Conservation (phyloP, 2,329 filamentous ascomycete genomes). For the Ascochyta fabae region DNA sequence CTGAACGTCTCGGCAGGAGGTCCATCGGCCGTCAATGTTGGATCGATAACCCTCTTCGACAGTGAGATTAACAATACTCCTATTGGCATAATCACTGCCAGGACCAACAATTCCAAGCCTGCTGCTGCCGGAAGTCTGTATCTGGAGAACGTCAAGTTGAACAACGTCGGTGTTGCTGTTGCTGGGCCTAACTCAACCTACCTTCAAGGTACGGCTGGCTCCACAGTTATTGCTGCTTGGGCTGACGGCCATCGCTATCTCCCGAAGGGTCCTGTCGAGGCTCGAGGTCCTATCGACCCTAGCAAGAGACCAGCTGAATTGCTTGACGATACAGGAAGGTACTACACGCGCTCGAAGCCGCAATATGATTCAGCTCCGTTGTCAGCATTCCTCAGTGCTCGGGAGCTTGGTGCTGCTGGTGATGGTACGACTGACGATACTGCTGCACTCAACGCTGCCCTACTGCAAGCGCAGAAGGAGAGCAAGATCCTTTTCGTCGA, state of each 20-base stretch:
- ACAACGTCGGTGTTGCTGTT: constrained; percentile 52
- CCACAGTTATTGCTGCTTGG: constrained; percentile 37
- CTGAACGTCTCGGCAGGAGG: constrained; percentile 56
- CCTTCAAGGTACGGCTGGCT: constrained; percentile 33
- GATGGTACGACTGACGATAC: constrained; percentile 89
- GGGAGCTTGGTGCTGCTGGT: constrained; percentile 68
- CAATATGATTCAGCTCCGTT: constrained; percentile 57
- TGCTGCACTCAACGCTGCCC: constrained; percentile 73
- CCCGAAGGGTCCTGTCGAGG: constrained; percentile 50
- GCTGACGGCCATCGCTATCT: constrained; percentile 43
- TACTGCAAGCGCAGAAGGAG: constrained; percentile 67
- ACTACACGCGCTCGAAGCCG: constrained; percentile 59
- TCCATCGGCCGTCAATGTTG: constrained; percentile 54
- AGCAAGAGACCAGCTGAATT: constrained; percentile 51
- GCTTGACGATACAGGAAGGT: constrained; percentile 55
- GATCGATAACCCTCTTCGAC: constrained; percentile 65
- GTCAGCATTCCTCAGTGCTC: constrained; percentile 65
- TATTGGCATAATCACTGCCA: constrained; percentile 59
- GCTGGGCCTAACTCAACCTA: constrained; percentile 32
- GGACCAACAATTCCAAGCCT: constrained; percentile 51
- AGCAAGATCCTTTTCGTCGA: constrained; percentile 63
- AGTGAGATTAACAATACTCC: constrained; percentile 58
- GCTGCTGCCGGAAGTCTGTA: constrained; percentile 58
- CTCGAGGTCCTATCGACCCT: constrained; percentile 54
- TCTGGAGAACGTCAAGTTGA: constrained; percentile 65